Evolutionary conservation across 2,329 filamentous ascomycete genomes (phyloP), one percentile per base, ranked within the genome.

Genomic region (Catunica adiposa): DNA sequence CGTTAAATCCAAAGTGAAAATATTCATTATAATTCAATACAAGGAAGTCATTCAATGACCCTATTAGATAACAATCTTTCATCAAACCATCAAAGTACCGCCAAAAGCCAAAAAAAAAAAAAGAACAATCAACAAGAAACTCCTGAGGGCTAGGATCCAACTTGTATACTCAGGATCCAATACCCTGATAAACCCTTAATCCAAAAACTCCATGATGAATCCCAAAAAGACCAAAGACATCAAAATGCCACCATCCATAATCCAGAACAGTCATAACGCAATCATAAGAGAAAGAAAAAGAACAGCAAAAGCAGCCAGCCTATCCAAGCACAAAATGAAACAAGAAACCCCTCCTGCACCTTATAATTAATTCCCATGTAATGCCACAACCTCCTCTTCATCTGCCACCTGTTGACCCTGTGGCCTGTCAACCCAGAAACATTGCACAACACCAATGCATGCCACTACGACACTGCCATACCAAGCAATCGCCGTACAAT

Each of bases 401-500:
- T 67, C 67, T 17, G 11, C 3, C 6, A 4, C 25, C 40, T 44
- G 29, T 5, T 6, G 42, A 15, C 44, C 54, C 3, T 22, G 47
- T 42, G 63, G 62, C 31, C 71, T 64, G 61, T 66, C 61, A 3
- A 82, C 72, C 5, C 67, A 70, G 62, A 83, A 81, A 64, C 78
- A 80, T 64, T 84, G 80, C 3, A 80, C 59, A 1, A 79, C 71
- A 2, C 79, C 81, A 22, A 79, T 60, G 3, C 73, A 61, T 1
- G 81, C 80, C 17, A 78, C 73, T 5, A 77, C 53, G 1, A 74
- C 74, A 61, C 77, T 81, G 40, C 76, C 77, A 60, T 79, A 83
- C 80, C 80, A 84, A 7, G 79, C 77, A 37, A 83, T 63, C 0
- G 75, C 78, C 1, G 79, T 79, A 64, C 76, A 82, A 62, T 79